These are phyloP conservation scores for Scenedesmus sp. DNA, from an alignment of 163 green algal genomes.

Conservation along the genomic window DNA sequence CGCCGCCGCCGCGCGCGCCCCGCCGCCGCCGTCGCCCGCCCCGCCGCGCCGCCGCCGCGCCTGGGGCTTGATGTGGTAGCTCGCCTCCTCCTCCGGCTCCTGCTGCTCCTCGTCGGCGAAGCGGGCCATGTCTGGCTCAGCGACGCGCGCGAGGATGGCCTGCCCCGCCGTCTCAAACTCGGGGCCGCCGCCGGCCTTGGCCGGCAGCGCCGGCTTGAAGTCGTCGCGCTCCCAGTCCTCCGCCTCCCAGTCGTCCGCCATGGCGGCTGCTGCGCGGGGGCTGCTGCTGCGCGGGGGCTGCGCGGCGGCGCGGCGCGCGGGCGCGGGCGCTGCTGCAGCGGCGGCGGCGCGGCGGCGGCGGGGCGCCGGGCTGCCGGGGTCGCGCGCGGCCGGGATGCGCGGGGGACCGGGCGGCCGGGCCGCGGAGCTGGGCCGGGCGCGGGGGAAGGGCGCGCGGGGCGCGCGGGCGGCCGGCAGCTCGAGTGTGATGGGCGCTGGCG, in stretches of 20 bases:
- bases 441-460: no score
- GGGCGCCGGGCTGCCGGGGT: no score
- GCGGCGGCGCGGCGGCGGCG: no score
- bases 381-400: no score
- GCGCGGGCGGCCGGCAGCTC: no score
- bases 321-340: no score
- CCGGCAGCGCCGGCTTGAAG: conserved; percentile 48
- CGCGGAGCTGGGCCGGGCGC: no score
- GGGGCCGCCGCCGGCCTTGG: not conserved
- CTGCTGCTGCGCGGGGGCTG: no score
- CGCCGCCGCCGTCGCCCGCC: not conserved
- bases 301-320: no score
- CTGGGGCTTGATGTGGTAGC: conserved; percentile 64
- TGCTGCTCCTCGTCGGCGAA: conserved; percentile 85
- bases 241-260: conserved; percentile 84
- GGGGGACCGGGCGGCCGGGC: no score
- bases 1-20: not conserved
- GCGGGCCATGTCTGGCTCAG: conserved; percentile 62
- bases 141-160: conserved; percentile 44
- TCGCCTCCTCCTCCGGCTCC: conserved; percentile 64
- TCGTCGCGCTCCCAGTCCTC: conserved; percentile 85
- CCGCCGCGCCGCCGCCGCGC: conserved; percentile 7
- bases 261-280: conserved; percentile 42
- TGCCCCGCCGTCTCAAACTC: conserved; percentile 50
- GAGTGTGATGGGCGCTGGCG: no score